These are phyloP conservation scores for Mallotus nudiflorus DNA, from an alignment of 345 rosid species.

Conservation along the genomic window DNA sequence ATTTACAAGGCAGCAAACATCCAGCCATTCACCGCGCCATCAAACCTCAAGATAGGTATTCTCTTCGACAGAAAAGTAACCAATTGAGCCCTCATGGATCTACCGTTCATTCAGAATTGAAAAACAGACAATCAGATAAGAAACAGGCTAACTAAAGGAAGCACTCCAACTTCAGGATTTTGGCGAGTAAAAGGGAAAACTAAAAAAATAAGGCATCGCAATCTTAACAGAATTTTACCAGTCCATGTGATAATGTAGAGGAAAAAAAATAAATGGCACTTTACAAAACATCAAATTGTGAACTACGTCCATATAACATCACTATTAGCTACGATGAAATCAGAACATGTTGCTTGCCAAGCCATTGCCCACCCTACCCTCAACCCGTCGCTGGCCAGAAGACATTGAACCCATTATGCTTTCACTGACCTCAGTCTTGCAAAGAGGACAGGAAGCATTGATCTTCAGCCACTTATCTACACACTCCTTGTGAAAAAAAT, in stretches of 20 bases:
- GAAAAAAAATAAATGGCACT: constrained; percentile 7
- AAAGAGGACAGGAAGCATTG: constrained; percentile 89
- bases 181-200: neutral
- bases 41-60: too few relatives aligned
- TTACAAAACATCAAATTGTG: constrained; percentile 16
- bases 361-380: constrained; percentile 38
- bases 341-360: constrained; percentile 32
- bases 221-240: neutral
- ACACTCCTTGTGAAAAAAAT: constrained; percentile 94
- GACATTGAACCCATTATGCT: constrained; percentile 41
- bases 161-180: neutral
- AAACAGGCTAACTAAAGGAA: too few relatives aligned
- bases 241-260: neutral
- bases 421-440: constrained; percentile 85
- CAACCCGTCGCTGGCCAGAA: constrained; percentile 42
- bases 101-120: too few relatives aligned
- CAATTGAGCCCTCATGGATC: too few relatives aligned
- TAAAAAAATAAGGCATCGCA: neutral
- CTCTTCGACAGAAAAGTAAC: too few relatives aligned
- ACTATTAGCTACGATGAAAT: constrained; percentile 11
- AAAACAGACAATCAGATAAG: too few relatives aligned
- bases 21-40: too few relatives aligned
- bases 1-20: too few relatives aligned
- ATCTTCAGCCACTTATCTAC: constrained; percentile 98
- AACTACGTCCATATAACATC: constrained; percentile 11